A percentile compares a stretch with the other conserved stretches of the same genome.
phyloP scores from a whole-genome alignment of 371 early-diverging fungal genomes.

The Sporodiniella umbellata region DNA sequence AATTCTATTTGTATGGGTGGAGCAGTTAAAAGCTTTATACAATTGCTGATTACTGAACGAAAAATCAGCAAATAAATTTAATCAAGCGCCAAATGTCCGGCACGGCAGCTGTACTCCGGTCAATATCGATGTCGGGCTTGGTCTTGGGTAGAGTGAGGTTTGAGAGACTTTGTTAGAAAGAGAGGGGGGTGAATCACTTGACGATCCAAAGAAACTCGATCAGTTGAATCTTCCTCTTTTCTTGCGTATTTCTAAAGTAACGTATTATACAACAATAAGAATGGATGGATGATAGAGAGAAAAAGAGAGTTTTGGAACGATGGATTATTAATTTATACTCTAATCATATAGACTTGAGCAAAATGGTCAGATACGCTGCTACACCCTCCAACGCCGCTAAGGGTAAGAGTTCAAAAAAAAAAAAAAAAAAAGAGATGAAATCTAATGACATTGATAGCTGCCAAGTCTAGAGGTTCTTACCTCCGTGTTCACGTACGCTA shows the following conservation, averaged over 20 bases:
- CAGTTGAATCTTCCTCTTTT: background rate
- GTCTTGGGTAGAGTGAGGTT: background rate
- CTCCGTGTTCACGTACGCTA: constrained; percentile 38
- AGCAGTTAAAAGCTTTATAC: too few species aligned
- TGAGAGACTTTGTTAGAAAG: background rate
- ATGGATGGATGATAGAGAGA: background rate
- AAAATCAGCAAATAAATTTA: too few species aligned
- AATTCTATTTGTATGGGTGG: too few species aligned
- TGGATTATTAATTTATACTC: background rate
- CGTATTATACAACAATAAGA: background rate
- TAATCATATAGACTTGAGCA: constrained; percentile 22
- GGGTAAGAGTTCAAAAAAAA: constrained; percentile 29
- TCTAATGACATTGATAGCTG: constrained; percentile 15
- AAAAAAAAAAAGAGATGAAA: background rate
- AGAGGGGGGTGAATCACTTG: background rate
- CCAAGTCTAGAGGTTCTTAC: constrained; percentile 38
- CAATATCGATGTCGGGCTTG: too few species aligned
- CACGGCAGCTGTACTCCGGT: too few species aligned
- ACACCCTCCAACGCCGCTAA: constrained; percentile 51
- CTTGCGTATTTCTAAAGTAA: constrained; percentile 4
- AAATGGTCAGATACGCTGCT: constrained; percentile 61
- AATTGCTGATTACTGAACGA: too few species aligned
- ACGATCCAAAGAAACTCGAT: background rate
- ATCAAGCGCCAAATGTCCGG: too few species aligned
- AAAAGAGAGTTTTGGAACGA: background rate